These are phyloP conservation scores for Ramularia collo-cygni DNA, from an alignment of 2,329 filamentous ascomycete genomes.

Conservation along the genomic window DNA sequence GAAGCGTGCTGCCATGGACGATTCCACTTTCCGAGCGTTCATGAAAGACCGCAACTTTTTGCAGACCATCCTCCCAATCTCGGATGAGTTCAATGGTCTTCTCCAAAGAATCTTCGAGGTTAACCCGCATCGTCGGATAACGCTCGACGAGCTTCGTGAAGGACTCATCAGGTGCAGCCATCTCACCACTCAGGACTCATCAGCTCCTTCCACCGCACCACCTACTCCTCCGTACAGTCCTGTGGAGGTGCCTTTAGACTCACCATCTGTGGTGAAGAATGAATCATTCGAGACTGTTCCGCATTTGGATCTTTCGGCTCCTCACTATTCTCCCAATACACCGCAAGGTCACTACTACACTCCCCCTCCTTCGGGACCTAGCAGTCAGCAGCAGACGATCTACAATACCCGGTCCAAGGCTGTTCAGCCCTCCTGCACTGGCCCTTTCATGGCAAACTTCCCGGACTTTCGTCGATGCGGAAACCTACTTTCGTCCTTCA, in stretches of 20 bases:
- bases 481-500: constrained; percentile 22
- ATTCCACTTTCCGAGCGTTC: constrained; percentile 91
- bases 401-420: constrained; percentile 22
- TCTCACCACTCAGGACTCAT: constrained; percentile 59
- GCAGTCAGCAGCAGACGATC: constrained; percentile 20
- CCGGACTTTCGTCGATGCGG: constrained; percentile 20
- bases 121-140: constrained; percentile 75
- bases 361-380: constrained; percentile 21
- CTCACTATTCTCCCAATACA: constrained; percentile 19
- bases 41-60: constrained; percentile 79
- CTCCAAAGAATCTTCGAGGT: constrained; percentile 80
- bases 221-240: constrained; percentile 39
- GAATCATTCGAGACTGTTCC: constrained; percentile 20
- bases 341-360: constrained; percentile 14
- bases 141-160: constrained; percentile 68
- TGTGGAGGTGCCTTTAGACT: constrained; percentile 29
- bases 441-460: constrained; percentile 16
- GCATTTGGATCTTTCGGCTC: constrained; percentile 24
- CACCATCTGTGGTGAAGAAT: constrained; percentile 6
- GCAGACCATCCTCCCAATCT: constrained; percentile 85
- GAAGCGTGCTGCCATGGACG: constrained; percentile 91
- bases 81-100: constrained; percentile 82
- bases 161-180: constrained; percentile 68
- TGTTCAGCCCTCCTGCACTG: constrained; percentile 10
- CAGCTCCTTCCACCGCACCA: constrained; percentile 38